phyloP scores from a whole-genome alignment of 2,329 filamentous ascomycete genomes.

The Colletotrichum sp. region DNA sequence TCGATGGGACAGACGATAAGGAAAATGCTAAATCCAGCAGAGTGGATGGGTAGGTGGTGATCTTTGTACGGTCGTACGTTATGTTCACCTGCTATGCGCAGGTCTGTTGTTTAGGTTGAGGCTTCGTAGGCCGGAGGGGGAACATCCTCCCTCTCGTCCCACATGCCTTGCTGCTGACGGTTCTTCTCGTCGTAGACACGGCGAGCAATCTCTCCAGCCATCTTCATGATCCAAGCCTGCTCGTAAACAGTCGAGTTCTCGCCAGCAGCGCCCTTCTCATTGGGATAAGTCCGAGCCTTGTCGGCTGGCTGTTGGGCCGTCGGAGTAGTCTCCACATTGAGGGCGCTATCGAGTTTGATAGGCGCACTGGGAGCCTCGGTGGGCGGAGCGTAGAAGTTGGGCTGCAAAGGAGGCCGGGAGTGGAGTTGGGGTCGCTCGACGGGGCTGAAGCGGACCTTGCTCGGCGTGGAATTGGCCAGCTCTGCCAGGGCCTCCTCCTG shows the following conservation, averaged over 20 bases:
- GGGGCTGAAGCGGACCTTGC: constrained; percentile 47
- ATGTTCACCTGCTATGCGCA: constrained; percentile 13
- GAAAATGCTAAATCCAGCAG: constrained; percentile 3
- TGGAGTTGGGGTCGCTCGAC: constrained; percentile 30
- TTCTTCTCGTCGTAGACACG: constrained; percentile 88
- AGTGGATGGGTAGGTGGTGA: background rate
- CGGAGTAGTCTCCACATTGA: constrained; percentile 17
- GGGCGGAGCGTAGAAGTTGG: constrained; percentile 35
- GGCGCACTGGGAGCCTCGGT: constrained; percentile 11
- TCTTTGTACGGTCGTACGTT: constrained; percentile 11
- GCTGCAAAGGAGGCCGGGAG: constrained; percentile 35
- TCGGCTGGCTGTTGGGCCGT: constrained; percentile 21
- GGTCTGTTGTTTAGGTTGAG: constrained; percentile 35
- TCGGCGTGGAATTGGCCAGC: constrained; percentile 25
- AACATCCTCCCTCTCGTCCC: constrained; percentile 60
- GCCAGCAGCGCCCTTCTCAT: constrained; percentile 39
- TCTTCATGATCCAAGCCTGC: constrained; percentile 89
- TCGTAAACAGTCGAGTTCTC: constrained; percentile 66
- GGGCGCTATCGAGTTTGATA: constrained; percentile 9
- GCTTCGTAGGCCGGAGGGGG: constrained; percentile 69
- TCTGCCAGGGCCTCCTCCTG: constrained; percentile 41
- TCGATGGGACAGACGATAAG: constrained; percentile 13
- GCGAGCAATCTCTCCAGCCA: constrained; percentile 88
- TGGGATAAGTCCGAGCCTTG: constrained; percentile 27
- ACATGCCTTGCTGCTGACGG: constrained; percentile 51